phyloP scores from a whole-genome alignment of 1,139 yeast genomes.

The Candida tropicalis region DNA sequence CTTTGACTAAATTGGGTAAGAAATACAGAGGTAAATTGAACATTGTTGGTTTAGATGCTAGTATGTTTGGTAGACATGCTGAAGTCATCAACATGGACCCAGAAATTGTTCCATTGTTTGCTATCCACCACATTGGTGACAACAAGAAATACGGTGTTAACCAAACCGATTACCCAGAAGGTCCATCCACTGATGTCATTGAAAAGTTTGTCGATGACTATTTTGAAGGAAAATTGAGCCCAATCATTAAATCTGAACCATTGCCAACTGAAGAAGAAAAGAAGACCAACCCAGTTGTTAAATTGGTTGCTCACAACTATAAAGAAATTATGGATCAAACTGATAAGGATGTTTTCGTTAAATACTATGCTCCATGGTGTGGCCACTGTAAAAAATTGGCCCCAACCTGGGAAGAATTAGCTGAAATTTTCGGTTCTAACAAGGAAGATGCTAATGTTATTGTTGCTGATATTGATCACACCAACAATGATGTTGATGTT shows the following conservation, averaged over 20 bases:
- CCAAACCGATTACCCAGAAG: constrained; percentile 43
- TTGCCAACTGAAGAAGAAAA: constrained; percentile 68
- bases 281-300: constrained; percentile 73
- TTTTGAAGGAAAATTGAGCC: constrained; percentile 62
- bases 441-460: constrained; percentile 54
- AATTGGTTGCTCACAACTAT: constrained; percentile 85
- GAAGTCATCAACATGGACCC: constrained; percentile 79
- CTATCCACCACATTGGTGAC: constrained; percentile 68
- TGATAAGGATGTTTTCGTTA: constrained; percentile 83
- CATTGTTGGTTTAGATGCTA: constrained; percentile 88
- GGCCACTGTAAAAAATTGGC: constrained; percentile 98
- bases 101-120: constrained; percentile 87
- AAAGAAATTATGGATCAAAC: constrained; percentile 67
- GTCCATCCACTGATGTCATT: constrained; percentile 46
- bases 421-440: constrained; percentile 60
- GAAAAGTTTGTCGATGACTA: constrained; percentile 65
- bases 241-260: constrained; percentile 83
- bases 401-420: constrained; percentile 89
- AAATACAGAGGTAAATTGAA: constrained; percentile 77
- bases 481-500: constrained; percentile 83
- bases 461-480: constrained; percentile 88
- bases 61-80: constrained; percentile 84
- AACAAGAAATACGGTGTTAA: constrained; percentile 79
- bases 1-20: constrained; percentile 67
- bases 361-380: constrained; percentile 99